Percentiles rank a stretch among this genome's conserved stretches.
phyloP scores from a whole-genome alignment of 768 basidiomycete species.

The Cyathus striatus region DNA sequence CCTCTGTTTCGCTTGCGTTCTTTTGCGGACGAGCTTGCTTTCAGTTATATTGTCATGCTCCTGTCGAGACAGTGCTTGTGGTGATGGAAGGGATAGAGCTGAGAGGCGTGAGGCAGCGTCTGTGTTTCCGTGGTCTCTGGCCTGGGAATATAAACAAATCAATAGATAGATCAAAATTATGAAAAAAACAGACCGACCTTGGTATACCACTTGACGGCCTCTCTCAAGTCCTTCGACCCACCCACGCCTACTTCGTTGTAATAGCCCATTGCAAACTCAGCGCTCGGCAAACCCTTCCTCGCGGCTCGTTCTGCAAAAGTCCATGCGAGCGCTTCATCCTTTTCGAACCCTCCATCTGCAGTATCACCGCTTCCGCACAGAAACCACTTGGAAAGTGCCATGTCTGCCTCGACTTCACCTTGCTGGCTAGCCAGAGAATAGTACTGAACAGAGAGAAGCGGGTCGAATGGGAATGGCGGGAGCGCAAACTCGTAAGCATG shows the following conservation, averaged over 20 bases:
- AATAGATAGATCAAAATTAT: too few species aligned
- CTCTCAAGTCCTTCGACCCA: constrained; percentile 52
- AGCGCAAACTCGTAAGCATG: constrained; percentile 90
- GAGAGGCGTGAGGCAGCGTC: constrained; percentile 75
- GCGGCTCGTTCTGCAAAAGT: constrained; percentile 91
- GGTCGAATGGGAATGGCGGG: constrained; percentile 81
- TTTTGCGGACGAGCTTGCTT: constrained; percentile 72
- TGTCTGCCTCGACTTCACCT: constrained; percentile 90
- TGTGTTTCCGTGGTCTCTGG: constrained; percentile 69
- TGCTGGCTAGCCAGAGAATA: constrained; percentile 80
- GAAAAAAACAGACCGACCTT: constrained; percentile 31
- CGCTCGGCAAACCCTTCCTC: constrained; percentile 66
- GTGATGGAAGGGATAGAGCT: constrained; percentile 59
- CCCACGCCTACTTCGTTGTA: constrained; percentile 93
- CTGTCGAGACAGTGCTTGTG: constrained; percentile 63
- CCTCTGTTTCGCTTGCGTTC: constrained; percentile 66
- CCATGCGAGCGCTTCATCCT: constrained; percentile 81
- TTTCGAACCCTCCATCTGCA: constrained; percentile 59
- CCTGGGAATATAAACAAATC: too few species aligned
- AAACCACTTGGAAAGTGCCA: constrained; percentile 98
- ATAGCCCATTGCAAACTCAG: constrained; percentile 95
- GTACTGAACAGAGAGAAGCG: constrained; percentile 86
- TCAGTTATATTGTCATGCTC: constrained; percentile 83
- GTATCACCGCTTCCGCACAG: constrained; percentile 65
- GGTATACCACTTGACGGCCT: constrained; percentile 76